Conservation (phyloP, 208 protist species). For the Naegleria gruberi region DNA sequence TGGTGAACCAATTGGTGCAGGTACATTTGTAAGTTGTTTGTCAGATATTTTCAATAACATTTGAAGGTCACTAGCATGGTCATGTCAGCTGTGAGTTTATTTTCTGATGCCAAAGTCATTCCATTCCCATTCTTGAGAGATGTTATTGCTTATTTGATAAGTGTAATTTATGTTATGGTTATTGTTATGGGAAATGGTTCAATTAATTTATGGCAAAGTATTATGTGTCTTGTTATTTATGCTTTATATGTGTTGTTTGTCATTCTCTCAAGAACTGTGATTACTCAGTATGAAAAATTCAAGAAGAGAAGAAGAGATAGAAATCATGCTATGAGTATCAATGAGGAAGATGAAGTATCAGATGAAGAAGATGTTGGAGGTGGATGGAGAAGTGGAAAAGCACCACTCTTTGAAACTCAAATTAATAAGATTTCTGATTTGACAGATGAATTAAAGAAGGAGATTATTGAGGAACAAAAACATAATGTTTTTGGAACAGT, state of each 20-base stretch:
- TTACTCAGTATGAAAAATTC: neutral
- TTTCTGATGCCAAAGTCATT: neutral
- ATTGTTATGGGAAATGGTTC: neutral
- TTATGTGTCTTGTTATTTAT: neutral
- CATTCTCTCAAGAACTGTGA: neutral
- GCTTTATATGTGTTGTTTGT: neutral
- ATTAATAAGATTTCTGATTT: neutral
- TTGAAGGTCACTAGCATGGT: neutral
- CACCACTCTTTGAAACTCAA: neutral
- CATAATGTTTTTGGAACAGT: neutral
- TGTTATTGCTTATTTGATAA: neutral
- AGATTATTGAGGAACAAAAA: neutral
- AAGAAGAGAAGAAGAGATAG: neutral
- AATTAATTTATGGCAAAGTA: neutral
- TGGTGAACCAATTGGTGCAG: constrained; percentile 11
- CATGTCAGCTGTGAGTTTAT: neutral
- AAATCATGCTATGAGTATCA: neutral
- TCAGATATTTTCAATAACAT: too few relatives aligned
- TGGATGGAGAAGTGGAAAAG: neutral
- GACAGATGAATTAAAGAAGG: neutral
- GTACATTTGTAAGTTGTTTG: too few relatives aligned
- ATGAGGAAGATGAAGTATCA: neutral
- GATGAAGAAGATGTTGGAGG: neutral
- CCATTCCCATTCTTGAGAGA: neutral
- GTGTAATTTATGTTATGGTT: neutral